phyloP scores from a whole-genome alignment of 164 flowering plant species.

The Annona cherimola region DNA sequence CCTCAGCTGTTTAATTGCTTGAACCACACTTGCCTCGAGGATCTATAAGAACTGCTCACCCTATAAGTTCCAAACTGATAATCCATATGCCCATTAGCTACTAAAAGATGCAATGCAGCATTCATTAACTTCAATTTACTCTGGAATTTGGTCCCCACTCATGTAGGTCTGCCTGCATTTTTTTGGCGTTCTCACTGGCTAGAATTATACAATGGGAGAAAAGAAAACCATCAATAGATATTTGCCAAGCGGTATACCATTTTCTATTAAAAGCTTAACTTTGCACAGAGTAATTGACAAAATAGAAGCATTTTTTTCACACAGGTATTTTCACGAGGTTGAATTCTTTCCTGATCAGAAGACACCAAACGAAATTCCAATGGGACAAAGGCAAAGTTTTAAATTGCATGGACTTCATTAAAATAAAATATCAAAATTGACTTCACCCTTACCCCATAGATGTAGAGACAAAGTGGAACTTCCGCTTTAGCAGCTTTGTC shows the following conservation, averaged over 20 bases:
- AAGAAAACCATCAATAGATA: no score
- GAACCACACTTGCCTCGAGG: constrained; percentile 57
- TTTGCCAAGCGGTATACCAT: neutral
- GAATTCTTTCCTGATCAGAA: neutral
- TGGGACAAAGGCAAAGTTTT: neutral
- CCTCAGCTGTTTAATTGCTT: constrained; percentile 61
- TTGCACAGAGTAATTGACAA: neutral
- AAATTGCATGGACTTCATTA: neutral
- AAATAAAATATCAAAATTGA: neutral
- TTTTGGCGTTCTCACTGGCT: neutral
- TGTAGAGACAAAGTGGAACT: constrained; percentile 40
- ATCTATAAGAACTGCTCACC: constrained; percentile 59
- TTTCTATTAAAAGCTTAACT: neutral
- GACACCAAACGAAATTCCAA: neutral
- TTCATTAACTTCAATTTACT: neutral
- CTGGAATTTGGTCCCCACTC: neutral
- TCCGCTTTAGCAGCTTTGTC: constrained; percentile 25
- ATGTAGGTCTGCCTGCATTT: neutral
- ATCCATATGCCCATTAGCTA: constrained; percentile 9
- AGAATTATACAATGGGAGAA: no score
- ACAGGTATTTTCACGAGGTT: neutral
- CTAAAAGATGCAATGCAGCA: constrained; percentile 3
- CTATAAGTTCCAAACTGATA: constrained; percentile 32
- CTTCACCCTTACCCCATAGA: constrained; percentile 73
- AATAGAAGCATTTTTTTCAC: neutral